phyloP scores from a whole-genome alignment of 352 stramenopile species.

The Globisporangium nodosum region DNA sequence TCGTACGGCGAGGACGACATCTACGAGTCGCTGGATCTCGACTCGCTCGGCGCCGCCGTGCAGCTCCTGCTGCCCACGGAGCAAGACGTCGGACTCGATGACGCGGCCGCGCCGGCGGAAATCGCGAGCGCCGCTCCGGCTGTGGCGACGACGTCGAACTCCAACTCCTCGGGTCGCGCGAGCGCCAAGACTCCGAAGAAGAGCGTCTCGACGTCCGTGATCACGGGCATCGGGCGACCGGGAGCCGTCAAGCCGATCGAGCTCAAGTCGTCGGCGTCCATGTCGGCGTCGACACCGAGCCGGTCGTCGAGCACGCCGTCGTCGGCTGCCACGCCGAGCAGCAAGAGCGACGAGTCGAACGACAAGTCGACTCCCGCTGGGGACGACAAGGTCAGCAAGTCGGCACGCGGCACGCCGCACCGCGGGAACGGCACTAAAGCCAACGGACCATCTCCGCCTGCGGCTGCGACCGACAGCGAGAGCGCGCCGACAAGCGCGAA shows the following conservation, averaged over 20 bases:
- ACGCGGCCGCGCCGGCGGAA: conserved; percentile 20
- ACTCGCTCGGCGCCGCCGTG: conserved; percentile 76
- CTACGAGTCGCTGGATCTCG: conserved; percentile 95
- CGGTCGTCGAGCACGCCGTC: conserved; percentile 12
- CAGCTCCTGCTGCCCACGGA: conserved; percentile 68
- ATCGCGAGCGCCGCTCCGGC: conserved; percentile 6
- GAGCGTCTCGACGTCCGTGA: conserved; percentile 42
- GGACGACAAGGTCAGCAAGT: conserved; percentile 45
- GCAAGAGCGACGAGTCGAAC: conserved; percentile 43
- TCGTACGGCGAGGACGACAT: conserved; percentile 89
- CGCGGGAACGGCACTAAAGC: conserved; percentile 18
- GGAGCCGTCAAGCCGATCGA: conserved; percentile 73
- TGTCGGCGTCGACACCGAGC: conserved; percentile 34
- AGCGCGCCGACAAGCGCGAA: conserved; percentile 1
- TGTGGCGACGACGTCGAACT: not conserved
- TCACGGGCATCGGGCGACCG: conserved; percentile 68
- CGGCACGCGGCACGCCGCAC: conserved; percentile 40
- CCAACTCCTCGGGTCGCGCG: conserved; percentile 13
- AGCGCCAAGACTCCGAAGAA: conserved; percentile 67
- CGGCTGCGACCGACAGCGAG: conserved; percentile 13
- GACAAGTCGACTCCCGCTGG: conserved; percentile 15
- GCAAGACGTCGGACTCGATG: conserved; percentile 65
- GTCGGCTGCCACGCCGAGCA: conserved; percentile 26
- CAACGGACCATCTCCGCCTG: conserved; percentile 17
- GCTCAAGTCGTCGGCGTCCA: conserved; percentile 63